Evolutionary conservation across 176 grass and related monocot genomes (phyloP).

Genomic region (Triticum aestivum): IWGSC_CS_RefSeq_v2.1 NC_057806.1:675288689-675289188

Average conservation of each 20-base stretch:
- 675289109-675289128: not conserved
- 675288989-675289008: slow-evolving; percentile 86
- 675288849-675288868: slow-evolving; percentile 42
- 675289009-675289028: slow-evolving; percentile 23
- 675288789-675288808: slow-evolving; percentile 61
- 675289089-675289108: not conserved
- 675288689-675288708: slow-evolving; percentile 37
- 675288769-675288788: slow-evolving; percentile 54
- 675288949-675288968: slow-evolving; percentile 65
- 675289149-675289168: not conserved
- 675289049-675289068: not conserved
- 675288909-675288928: slow-evolving; percentile 31
- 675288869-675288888: slow-evolving; percentile 54
- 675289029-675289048: slow-evolving; percentile 1
- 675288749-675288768: slow-evolving; percentile 36
- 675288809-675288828: slow-evolving; percentile 50
- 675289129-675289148: not conserved
- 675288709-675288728: slow-evolving; percentile 30
- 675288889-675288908: slow-evolving; percentile 33
- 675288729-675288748: slow-evolving; percentile 37
- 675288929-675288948: slow-evolving; percentile 52
- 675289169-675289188: not conserved
- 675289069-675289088: not conserved
- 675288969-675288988: slow-evolving; percentile 75
- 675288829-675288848: slow-evolving; percentile 41